Evolutionary conservation across 371 early-diverging fungal genomes (phyloP).

Genomic region (Actinomortierella ambigua): DNA sequence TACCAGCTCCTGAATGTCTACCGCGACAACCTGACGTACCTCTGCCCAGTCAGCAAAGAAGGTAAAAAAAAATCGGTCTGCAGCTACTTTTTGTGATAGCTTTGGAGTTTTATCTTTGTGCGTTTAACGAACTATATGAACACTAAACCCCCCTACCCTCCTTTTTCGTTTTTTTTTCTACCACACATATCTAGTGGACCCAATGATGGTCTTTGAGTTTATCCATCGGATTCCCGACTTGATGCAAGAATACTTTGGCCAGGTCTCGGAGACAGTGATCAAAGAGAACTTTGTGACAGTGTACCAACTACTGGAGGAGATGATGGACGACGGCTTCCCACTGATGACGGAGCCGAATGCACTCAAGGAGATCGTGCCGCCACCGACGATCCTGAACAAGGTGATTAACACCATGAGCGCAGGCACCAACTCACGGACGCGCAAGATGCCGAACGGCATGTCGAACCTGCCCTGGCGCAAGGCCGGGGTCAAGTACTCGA

Average conservation of each 20-base stretch:
- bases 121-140: not conserved
- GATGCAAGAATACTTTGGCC: conserved; percentile 78
- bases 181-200: conserved; percentile 67
- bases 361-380: conserved; percentile 84
- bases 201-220: conserved; percentile 85
- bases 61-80: too few species aligned
- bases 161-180: conserved; percentile 12
- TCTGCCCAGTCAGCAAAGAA: conserved; percentile 78
- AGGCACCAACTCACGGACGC: conserved; percentile 12
- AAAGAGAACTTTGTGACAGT: conserved; percentile 94
- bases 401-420: conserved; percentile 85
- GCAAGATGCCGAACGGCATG: conserved; percentile 48
- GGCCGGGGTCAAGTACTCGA: conserved; percentile 85
- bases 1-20: conserved; percentile 73
- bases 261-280: conserved; percentile 78
- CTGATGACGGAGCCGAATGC: conserved; percentile 87
- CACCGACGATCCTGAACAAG: conserved; percentile 83
- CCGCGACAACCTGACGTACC: conserved; percentile 71
- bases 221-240: conserved; percentile 83
- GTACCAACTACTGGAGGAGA: conserved; percentile 91
- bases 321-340: conserved; percentile 91
- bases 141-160: conserved; percentile 15
- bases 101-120: too few species aligned
- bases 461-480: conserved; percentile 89
- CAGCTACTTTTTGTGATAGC: too few species aligned